phyloP scores from a whole-genome alignment of 352 stramenopile genomes.

The Globisporangium irregulare region DNA sequence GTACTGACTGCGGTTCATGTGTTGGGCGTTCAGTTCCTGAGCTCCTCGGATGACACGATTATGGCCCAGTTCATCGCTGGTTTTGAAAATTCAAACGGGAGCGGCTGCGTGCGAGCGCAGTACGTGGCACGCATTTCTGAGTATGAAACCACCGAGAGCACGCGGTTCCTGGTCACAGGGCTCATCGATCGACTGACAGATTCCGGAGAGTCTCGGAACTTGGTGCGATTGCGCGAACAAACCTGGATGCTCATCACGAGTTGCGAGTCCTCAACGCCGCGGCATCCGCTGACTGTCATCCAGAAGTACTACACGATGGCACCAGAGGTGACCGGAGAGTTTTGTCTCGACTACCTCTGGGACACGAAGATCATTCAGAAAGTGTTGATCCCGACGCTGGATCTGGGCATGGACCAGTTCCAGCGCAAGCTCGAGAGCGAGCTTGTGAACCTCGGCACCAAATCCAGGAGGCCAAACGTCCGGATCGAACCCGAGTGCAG shows the following conservation, averaged over 20 bases:
- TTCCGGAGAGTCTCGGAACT: background rate
- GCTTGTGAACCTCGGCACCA: background rate
- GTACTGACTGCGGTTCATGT: no score
- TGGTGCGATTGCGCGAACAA: background rate
- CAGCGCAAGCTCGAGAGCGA: background rate
- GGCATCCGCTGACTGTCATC: background rate
- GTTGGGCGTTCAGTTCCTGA: background rate
- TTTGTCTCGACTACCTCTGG: background rate
- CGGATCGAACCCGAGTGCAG: no score
- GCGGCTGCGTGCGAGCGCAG: background rate
- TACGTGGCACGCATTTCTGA: background rate
- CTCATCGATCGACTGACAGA: background rate
- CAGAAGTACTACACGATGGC: background rate
- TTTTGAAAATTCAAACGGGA: background rate
- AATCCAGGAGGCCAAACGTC: background rate
- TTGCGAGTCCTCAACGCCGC: background rate
- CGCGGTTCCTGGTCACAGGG: background rate
- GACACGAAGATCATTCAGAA: background rate
- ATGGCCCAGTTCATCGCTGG: background rate
- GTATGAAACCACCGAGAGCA: background rate
- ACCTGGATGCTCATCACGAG: background rate
- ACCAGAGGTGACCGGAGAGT: background rate
- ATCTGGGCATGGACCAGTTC: background rate
- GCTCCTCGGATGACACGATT: background rate
- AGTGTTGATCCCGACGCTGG: background rate